A percentile compares a stretch with the other conserved stretches of the same genome.
These are phyloP conservation scores for Plasmodium inui DNA, from an alignment of 169 alveolate species.

Conservation along the genomic window DNA sequence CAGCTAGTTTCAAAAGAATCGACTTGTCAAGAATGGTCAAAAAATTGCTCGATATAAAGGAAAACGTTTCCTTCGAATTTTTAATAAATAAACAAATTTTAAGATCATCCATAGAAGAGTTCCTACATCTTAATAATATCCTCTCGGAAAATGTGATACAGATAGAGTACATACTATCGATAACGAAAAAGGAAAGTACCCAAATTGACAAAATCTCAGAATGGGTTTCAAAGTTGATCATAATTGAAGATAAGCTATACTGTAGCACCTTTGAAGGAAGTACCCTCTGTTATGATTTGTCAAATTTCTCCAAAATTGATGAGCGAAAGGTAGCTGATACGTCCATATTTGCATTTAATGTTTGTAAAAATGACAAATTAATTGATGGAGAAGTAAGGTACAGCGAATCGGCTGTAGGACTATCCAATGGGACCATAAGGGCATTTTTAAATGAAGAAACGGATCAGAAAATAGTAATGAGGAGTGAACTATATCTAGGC, in stretches of 20 bases:
- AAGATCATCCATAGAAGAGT: conserved; percentile 70
- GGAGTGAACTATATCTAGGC: conserved; percentile 46
- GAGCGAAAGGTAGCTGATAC: conserved; percentile 4
- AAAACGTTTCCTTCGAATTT: conserved; percentile 63
- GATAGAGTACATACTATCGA: conserved; percentile 26
- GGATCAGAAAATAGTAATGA: conserved; percentile 4
- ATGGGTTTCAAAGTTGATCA: conserved; percentile 63
- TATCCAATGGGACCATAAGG: conserved; percentile 43
- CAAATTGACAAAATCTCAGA: conserved; percentile 40
- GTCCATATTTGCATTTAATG: conserved; percentile 45
- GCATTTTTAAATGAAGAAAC: conserved; percentile 56
- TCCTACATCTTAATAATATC: conserved; percentile 34
- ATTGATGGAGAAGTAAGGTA: background rate
- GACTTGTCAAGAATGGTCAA: conserved; percentile 73
- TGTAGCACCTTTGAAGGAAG: conserved; percentile 70
- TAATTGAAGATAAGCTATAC: conserved; percentile 24
- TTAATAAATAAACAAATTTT: conserved; percentile 58
- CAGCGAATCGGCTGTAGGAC: conserved; percentile 47
- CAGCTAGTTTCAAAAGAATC: conserved; percentile 56
- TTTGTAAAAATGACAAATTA: conserved; percentile 10
- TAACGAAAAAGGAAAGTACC: conserved; percentile 47
- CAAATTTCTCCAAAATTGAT: conserved; percentile 31
- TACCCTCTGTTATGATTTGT: conserved; percentile 42
- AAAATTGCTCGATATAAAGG: conserved; percentile 38
- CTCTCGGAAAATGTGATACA: conserved; percentile 47